Evolutionary conservation across 306 rosid genomes (phyloP), one percentile per base, ranked within the genome.

Genomic region (Pyrus communis): DNA sequence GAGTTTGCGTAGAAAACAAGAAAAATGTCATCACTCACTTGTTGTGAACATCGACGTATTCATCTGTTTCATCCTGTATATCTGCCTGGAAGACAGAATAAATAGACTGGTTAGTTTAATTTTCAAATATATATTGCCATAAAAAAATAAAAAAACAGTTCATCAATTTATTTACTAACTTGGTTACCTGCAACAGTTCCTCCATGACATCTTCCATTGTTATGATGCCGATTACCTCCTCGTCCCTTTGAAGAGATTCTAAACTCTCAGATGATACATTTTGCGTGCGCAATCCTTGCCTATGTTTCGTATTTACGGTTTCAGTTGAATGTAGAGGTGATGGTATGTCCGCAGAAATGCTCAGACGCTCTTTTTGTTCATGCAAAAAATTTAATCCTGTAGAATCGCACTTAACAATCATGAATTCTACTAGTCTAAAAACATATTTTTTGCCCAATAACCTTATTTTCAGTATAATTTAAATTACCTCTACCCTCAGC

Each of bases 171-270:
- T 10, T 27, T 8, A 19, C 7, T 5, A 58, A 79, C 19, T 57
- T 76, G 40, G 42, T 11, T 85, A 91, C 98, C 93, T 93, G 98
- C 33, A 93, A 67, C 17, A 93, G 76, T 79, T 91, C 89, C 75
- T 93, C 98, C 86, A 93, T 87, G 49, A 91, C 90, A 89, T 93
- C 96, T 80, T 93, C 98, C 87, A 91, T 84, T 14, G 97, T 91
- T 58, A 93, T 88, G 81, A 93, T 88, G 15, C 98, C 97, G 52
- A 88, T 73, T 17, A 83, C 88, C 58, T 87, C 97, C 55, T 88
- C 96, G 70, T 84, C 85, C n/a, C 65, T 70, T 46, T 84, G 70
- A 75, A 82, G 80, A n/a, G 85, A 70, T 43, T 74, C 88, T 64
- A 75, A 33, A 73, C 66, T 84, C 80, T 67, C 86, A 60, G 59